Conservation (phyloP, 2,329 filamentous ascomycete species). For the Pseudogymnoascus sp. region DNA sequence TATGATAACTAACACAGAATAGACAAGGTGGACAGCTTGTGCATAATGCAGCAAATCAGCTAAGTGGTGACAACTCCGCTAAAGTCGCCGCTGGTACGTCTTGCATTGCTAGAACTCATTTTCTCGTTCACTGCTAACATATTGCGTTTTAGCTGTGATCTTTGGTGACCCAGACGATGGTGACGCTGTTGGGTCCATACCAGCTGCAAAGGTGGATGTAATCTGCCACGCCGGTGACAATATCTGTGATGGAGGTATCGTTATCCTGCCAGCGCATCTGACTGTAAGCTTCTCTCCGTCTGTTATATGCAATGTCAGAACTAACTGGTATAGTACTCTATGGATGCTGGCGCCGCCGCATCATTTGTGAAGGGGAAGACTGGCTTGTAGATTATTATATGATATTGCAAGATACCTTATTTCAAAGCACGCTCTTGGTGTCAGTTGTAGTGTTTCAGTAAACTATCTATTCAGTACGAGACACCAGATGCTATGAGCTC, state of each 20-base stretch:
- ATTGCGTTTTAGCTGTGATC: slow-evolving; percentile 20
- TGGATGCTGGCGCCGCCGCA: slow-evolving; percentile 13
- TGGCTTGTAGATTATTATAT: not conserved
- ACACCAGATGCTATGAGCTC: not conserved
- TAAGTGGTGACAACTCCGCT: slow-evolving; percentile 16
- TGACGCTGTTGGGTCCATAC: slow-evolving; percentile 18
- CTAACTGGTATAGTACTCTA: slow-evolving; percentile 11
- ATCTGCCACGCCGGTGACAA: slow-evolving; percentile 25
- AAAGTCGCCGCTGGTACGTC: slow-evolving; percentile 22
- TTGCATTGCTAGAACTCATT: not conserved
- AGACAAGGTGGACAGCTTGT: slow-evolving; percentile 24
- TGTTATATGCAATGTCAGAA: too few relatives aligned
- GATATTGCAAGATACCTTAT: not conserved
- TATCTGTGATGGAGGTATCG: slow-evolving; percentile 20
- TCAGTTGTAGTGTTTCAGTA: not conserved
- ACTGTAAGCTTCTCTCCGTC: not conserved
- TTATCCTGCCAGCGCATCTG: slow-evolving; percentile 20
- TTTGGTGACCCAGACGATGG: slow-evolving; percentile 27
- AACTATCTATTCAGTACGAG: not conserved
- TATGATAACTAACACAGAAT: not conserved
- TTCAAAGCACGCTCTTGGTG: not conserved
- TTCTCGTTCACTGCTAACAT: not conserved
- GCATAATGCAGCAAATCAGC: slow-evolving; percentile 23
- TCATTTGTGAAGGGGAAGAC: slow-evolving; percentile 10
- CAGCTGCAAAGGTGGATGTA: slow-evolving; percentile 20